Conservation (phyloP, 345 rosid genomes). For the Dipteronia sinensis region DNA sequence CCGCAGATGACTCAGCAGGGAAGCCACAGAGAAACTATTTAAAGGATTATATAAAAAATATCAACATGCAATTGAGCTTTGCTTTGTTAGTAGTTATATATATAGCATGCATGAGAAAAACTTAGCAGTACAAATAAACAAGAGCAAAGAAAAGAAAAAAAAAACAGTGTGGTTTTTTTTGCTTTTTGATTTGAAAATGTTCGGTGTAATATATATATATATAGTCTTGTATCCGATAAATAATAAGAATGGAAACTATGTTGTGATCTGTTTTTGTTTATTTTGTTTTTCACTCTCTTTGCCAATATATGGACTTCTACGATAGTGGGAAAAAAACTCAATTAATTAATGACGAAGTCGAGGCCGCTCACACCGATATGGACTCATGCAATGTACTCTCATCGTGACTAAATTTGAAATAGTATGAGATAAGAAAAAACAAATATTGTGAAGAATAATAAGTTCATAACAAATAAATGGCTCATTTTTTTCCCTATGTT, state of each 20-base stretch:
- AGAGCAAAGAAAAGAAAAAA: background rate
- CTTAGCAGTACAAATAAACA: background rate
- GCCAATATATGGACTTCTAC: no score
- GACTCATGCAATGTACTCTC: no score
- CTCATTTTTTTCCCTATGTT: no score
- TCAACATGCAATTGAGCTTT: background rate
- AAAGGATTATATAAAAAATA: background rate
- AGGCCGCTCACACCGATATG: no score
- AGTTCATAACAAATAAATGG: no score
- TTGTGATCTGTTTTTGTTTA: background rate
- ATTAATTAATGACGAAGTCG: no score
- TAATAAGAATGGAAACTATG: background rate
- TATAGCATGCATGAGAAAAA: background rate
- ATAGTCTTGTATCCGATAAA: background rate
- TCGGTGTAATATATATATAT: background rate
- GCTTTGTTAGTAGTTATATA: background rate
- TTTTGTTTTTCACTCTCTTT: background rate
- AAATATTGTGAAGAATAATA: no score
- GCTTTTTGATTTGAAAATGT: background rate
- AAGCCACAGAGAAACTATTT: conserved; percentile 11
- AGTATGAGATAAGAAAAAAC: no score
- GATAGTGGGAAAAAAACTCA: no score
- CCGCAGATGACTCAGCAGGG: background rate
- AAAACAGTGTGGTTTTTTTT: background rate
- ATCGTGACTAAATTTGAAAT: no score